A percentile compares a stretch with the other conserved stretches of the same genome.
Evolutionary conservation across 176 grass and related monocot genomes (phyloP).

Genomic region (Oryza brachyantha): DNA sequence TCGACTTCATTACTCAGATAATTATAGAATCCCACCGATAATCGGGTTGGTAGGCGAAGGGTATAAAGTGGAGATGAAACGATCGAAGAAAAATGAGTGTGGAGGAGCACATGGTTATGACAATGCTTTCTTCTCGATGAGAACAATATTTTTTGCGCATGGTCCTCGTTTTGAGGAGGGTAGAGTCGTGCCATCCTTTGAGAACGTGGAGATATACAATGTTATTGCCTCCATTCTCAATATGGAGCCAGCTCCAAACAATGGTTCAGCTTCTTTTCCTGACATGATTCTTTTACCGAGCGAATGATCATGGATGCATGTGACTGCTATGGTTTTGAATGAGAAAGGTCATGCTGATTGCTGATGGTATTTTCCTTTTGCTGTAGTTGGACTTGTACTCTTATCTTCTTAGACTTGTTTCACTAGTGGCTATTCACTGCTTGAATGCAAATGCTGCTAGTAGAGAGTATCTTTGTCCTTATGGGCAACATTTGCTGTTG

Average conservation of each 20-base stretch:
- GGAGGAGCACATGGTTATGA: slow-evolving; percentile 86
- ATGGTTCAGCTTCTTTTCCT: slow-evolving; percentile 74
- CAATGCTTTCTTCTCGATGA: slow-evolving; percentile 91
- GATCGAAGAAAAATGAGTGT: slow-evolving; percentile 49
- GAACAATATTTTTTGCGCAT: slow-evolving; percentile 71
- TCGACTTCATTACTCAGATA: slow-evolving; percentile 66
- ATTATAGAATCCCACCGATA: slow-evolving; percentile 78
- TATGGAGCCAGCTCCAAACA: slow-evolving; percentile 70
- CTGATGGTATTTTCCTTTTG: slow-evolving; percentile 15
- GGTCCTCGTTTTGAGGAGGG: slow-evolving; percentile 73
- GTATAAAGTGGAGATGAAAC: slow-evolving; percentile 68
- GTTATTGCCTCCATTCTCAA: slow-evolving; percentile 71
- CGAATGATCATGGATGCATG: slow-evolving; percentile 25
- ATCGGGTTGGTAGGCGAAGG: slow-evolving; percentile 79
- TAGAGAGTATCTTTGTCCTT: slow-evolving; percentile 6
- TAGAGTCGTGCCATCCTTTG: slow-evolving; percentile 71
- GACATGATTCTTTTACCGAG: slow-evolving; percentile 54
- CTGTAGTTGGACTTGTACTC: slow-evolving; percentile 47
- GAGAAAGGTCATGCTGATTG: slow-evolving; percentile 1
- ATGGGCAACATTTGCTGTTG: background rate
- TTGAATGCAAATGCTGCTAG: slow-evolving; percentile 18
- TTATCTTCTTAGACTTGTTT: slow-evolving; percentile 17
- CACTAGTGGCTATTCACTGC: slow-evolving; percentile 10
- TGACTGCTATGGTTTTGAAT: background rate
- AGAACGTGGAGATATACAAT: slow-evolving; percentile 94